Base-by-base conservation (phyloP, 208 protist genomes). In the Trypanosoma brucei region DNA sequence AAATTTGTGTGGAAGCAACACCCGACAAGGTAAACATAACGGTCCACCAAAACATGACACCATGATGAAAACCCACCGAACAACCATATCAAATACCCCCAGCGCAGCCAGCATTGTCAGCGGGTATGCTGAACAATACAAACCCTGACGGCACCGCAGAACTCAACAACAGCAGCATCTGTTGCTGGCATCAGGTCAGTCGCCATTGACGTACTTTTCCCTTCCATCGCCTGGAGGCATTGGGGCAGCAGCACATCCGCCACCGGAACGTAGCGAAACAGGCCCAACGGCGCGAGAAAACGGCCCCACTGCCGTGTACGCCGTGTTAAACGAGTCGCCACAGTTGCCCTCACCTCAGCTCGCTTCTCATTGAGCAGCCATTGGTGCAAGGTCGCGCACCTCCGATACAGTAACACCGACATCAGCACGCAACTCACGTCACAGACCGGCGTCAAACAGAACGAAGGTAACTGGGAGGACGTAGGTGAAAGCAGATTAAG, bases 401-500 rank as follows among this genome's bases (percentile, higher is more conserved):
- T 33, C 35, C 58, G 65, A 53, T 70, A 70, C 3, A 70, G 52
- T 9, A 70, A 55, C 37, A 70, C 65, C 46, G 58, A 65, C 65
- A 70, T 63, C 2, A 70, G 31, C 34, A 70, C 65, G 46, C 59
- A 60, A 61, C 49, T 57, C 1, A 70, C 50, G 37, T 60, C 51
- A 14, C 30, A 42, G 13, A 68, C 36, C 11, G 35, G 46, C 3
- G 31, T 33, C 5, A 39, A 65, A 37, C 60, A 53, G 7, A 34
- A 34, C 49, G 60, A 39, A 31, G 7, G 14, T 31, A 30, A 7
- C 42, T 11, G 30, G 14, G 46, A 61, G 35, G 45, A 54, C 9
- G 58, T 37, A 55, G 40, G 40, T 22, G 51, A 57, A 14, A 34
- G 35, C 13, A 64, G 51, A 13, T 37, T 33, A 11, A 53, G 5